Evolutionary conservation across 2,329 filamentous ascomycete genomes (phyloP), one percentile per base, ranked within the genome.

Genomic region (Akanthomyces uredinophilus): DNA sequence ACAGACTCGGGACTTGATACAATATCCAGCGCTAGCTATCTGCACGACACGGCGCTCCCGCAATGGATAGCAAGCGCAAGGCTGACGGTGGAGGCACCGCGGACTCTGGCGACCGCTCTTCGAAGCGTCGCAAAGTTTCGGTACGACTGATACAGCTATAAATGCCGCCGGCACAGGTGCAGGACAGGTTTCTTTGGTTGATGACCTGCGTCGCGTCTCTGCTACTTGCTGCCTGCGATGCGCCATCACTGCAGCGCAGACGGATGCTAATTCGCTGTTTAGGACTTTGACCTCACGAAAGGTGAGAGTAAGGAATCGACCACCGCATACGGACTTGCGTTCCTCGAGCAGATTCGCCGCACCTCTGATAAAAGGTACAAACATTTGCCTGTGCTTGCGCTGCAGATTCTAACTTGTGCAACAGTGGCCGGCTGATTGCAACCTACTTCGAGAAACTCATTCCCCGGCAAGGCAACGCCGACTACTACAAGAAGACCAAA

Each of bases 331-430:
- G 92, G 92, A 43, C 77, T 91, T 68, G 84, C 83, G 66, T 90
- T 96, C 70, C 78, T 96, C 50, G 86, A 91, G 60, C 87, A 88
- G 70, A 84, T 96, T 70, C 87, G 87, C 68, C 82, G 85, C 66
- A 91, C 90, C 24, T 85, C 86, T 65, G 92, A 96, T 74, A 96
- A 96, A 78, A 90, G 83, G 91, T 94, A 81, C 70, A 84, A 79
- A 13, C 29, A 50, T 51, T 62, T 50, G 27, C 49, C 57, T 47
- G 41, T 46, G n/a, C 50, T 59, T 44, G 60, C n/a, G 51, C n/a
- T 37, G 7, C 50, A 29, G 58, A 13, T 22, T 70, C 68, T 71
- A 63, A 71, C 65, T 27, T 58, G 63, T n/a, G 49, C 55, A 39
- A 37, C 63, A 90, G 86, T 77, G 90, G 90, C 64, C 90, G 90